Base-by-base conservation (phyloP, 306 rosid species). In the Vigna mungo region DNA sequence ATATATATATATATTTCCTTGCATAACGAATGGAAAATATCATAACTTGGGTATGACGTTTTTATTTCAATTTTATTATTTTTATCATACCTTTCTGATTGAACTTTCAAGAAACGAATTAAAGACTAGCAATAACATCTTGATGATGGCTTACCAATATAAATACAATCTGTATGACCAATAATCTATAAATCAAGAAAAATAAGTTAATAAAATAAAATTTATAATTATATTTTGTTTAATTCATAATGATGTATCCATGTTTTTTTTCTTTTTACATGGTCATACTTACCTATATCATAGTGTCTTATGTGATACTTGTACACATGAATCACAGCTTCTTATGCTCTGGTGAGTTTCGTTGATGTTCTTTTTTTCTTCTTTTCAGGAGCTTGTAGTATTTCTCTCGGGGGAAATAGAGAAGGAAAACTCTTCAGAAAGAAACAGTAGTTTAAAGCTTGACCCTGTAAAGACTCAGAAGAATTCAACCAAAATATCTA, bases 341-440 rank as follows among this genome's bases (percentile, higher is more conserved):
- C 64, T 58, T 59, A 59, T 27, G 20, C 13, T 32, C 44, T 15
- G 0, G 0, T 65, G 53, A n/a, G 16, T 68, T 67, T 21, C 20
- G 3, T 48, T 81, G 68, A 66, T 53, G 71, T 56, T 67, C 4
- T 10, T 4, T 30, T 27, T 30, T 55, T 9, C 55, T 64, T 5
- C 27, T 25, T 71, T 83, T 9, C 44, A 85, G 85, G 85, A 55
- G 55, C 64, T 67, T 81, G 83, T 20, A 20, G 74, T 66, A 8
- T 10, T 37, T 44, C 59, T 60, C 10, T 32, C 59, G 2, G 78
- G 15, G n/a, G 66, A 77, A 56, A 25, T 36, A 14, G 80, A 11
- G 71, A 92, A 92, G 86, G 96, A 92, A 82, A 88, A 92, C 78
- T 81, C 96, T 55, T 23, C 81, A 44, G 86, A 87, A 69, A 68